Base-by-base conservation (phyloP, 352 stramenopile genomes). In the Phytophthora boehmeriae region DNA sequence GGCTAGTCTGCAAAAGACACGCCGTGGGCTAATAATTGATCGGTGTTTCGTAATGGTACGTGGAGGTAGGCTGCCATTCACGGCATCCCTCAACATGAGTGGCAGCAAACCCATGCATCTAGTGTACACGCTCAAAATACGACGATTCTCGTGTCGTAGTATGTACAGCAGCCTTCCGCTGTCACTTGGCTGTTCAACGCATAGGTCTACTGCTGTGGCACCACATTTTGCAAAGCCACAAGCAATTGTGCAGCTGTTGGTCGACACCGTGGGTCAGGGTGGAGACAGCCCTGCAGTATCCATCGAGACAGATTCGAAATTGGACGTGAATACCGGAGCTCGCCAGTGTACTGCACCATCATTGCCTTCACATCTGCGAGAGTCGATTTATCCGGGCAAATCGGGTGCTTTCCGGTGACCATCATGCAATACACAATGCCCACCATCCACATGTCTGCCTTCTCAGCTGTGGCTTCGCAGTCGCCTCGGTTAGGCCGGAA, bases 371-470 rank as follows among this genome's bases (percentile, higher is more conserved):
- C 62, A 39, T 90, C 77, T 5, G 85, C 75, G n/a, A 72, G 76
- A 6, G 76, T 78, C 13, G 73, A 73, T 48, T 88, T 91, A 42
- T 89, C 80, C 4, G 52, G 50, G 49, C 80, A 86, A 48, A 93
- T 83, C 10, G 84, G 84, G 44, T 93, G 84, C 54, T 90, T 93
- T 19, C 84, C 84, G 30, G 75, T 88, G 11, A 93, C 66, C 78
- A 90, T 90, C 46, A 91, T 71, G 63, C 74, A 87, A 50, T 78
- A 93, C 20, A 93, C 76, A 19, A 93, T 82, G 14, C 84, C 84
- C 36, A 93, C 63, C 84, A 93, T 93, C 84, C 84, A 93, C 53
- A 91, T 89, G 43, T 93, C 84, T 0, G 84, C 84, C 59, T 91
- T 93, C 50, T 91, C 84, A 11, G 84, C 84, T 9, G 81, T 93